Percentiles rank a stretch among this genome's conserved stretches.
These are phyloP conservation scores for Clonostachys byssicola DNA, from an alignment of 2,329 filamentous ascomycete genomes.

Conservation along the genomic window DNA sequence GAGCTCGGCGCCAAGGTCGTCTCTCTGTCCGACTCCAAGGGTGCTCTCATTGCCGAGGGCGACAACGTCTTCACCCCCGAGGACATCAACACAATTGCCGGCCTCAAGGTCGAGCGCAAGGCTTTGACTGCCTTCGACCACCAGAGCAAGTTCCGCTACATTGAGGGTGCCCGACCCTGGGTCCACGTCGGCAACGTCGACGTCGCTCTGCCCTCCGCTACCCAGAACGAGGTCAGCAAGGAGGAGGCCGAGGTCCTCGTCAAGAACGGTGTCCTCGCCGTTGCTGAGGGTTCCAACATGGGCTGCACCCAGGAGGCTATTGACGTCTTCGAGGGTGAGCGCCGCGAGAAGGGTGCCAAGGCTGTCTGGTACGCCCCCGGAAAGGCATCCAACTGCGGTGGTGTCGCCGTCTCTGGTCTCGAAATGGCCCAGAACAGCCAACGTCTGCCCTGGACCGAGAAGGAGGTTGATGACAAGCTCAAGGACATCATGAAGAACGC, in stretches of 20 bases:
- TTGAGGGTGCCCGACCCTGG: conserved; percentile 87
- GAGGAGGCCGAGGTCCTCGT: conserved; percentile 86
- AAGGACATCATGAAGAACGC: conserved; percentile 93
- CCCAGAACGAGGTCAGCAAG: conserved; percentile 94
- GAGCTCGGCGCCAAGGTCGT: conserved; percentile 92
- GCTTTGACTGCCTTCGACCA: conserved; percentile 69
- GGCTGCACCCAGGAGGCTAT: conserved; percentile 96
- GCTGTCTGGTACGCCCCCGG: conserved; percentile 95
- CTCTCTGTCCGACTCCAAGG: conserved; percentile 91
- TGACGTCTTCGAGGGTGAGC: conserved; percentile 80
- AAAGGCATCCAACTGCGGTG: conserved; percentile 96
- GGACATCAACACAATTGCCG: conserved; percentile 74
- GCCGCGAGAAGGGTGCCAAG: conserved; percentile 61
- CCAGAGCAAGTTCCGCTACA: conserved; percentile 73
- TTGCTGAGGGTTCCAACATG: conserved; percentile 99
- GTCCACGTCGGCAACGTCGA: conserved; percentile 85
- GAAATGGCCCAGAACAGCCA: conserved; percentile 98
- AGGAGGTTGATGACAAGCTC: conserved; percentile 89
- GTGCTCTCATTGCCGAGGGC: conserved; percentile 70
- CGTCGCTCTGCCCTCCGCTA: conserved; percentile 86
- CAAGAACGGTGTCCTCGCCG: conserved; percentile 71
- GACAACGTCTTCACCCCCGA: conserved; percentile 72
- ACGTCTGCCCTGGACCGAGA: conserved; percentile 77
- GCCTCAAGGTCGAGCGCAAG: conserved; percentile 83
- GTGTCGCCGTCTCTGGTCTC: conserved; percentile 93